These are phyloP conservation scores for Scenedesmus sp. DNA, from an alignment of 163 green algal species.

Conservation along the genomic window DNA sequence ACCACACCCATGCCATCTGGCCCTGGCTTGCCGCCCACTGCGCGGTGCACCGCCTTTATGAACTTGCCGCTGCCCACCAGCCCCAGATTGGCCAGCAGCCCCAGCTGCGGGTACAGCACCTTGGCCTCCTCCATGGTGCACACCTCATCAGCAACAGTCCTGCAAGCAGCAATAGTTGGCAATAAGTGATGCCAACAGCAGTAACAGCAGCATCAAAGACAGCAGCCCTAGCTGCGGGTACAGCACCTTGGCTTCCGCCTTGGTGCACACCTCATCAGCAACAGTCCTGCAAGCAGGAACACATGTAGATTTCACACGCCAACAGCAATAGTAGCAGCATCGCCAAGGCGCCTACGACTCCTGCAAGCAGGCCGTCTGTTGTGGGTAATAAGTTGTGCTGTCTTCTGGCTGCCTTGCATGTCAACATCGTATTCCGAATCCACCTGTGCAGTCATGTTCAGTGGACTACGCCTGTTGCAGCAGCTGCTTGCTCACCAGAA, in stretches of 20 bases:
- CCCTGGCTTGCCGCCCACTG: background rate
- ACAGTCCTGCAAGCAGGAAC: background rate
- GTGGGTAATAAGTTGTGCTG: no score
- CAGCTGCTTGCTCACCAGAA: slow-evolving; percentile 30
- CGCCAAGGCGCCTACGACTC: no score
- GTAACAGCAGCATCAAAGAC: background rate
- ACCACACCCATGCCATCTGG: background rate
- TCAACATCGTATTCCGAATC: no score
- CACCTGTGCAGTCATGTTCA: no score
- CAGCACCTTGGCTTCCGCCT: background rate
- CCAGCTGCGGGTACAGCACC: slow-evolving; percentile 23
- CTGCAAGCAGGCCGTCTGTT: no score
- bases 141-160: slow-evolving; percentile 28
- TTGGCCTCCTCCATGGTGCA: slow-evolving; percentile 20
- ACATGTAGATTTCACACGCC: no score
- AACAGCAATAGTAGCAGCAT: background rate
- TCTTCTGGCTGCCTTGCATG: no score
- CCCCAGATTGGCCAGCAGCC: slow-evolving; percentile 28
- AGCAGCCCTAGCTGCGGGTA: background rate
- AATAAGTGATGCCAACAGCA: background rate
- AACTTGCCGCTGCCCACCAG: slow-evolving; percentile 17
- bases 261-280: slow-evolving; percentile 26
- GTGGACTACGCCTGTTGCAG: no score
- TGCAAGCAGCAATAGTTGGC: slow-evolving; percentile 2
- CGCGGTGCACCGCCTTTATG: slow-evolving; percentile 13